Base-by-base conservation (phyloP, 2,329 filamentous ascomycete species). In the Penicillium griseofulvum region DNA sequence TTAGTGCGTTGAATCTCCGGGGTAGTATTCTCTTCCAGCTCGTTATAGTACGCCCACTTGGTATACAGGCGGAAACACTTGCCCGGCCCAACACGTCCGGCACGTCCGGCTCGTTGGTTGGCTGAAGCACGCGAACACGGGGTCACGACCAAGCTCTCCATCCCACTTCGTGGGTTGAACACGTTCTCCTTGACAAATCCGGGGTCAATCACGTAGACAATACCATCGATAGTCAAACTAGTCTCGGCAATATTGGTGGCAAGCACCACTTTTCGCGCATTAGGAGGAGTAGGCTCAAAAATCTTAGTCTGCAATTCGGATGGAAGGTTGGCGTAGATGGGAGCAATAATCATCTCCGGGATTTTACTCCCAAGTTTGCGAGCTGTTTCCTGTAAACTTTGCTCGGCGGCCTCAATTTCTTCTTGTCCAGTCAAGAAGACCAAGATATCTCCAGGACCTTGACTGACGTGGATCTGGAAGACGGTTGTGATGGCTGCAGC, bases 201-300 rank as follows among this genome's bases (percentile, higher is more conserved):
- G 0, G 90, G 90, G 65, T 99, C 94, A 56, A 97, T 96, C 34
- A 97, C 94, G 70, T 95, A 97, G 9, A 93, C 89, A 56, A 97
- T 96, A 16, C 92, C 93, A 70, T 97, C 92, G 55, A 99, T 96
- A 0, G 94, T 99, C 68, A 99, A 77, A 78, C 87, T 91, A 0
- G 94, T 99, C 73, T 99, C 94, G 2, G 94, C 94, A 72, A 99
- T 97, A 69, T 99, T 99, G 2, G 94, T 97, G 0, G 93, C 91
- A 36, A 97, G 77, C 0, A 99, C 91, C 0, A 97, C 91, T 70
- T 97, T 99, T 28, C 94, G 84, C 0, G 89, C 87, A 17, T 87
- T 87, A 0, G 88, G 84, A 0, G 94, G 93, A 0, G 93, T 96
- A 0, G 92, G 91, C 66, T 96, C 91, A 67, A 99, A 99, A 62